Evolutionary conservation across 2,329 filamentous ascomycete species (phyloP).

Genomic region (Cytospora piceicola): DNA sequence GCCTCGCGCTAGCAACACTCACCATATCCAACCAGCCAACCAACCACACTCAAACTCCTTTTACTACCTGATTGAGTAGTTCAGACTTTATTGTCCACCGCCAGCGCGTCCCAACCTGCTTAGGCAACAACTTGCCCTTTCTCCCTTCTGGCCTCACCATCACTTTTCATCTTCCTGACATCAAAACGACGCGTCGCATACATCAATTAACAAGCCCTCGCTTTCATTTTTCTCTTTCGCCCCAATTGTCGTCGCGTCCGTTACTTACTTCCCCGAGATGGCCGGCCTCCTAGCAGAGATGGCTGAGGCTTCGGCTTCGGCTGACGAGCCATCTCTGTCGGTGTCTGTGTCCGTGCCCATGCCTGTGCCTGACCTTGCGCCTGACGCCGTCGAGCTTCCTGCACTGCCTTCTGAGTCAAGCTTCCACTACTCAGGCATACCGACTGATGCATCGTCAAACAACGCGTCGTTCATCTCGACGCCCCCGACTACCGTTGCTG

Average conservation of each 20-base stretch:
- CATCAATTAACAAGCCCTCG: conserved; percentile 6
- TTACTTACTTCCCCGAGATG: conserved; percentile 11
- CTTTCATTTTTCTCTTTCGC: conserved; percentile 2
- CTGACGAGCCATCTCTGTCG: conserved; percentile 13
- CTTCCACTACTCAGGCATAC: conserved; percentile 36
- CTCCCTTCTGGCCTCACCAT: conserved; percentile 12
- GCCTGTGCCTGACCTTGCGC: conserved; percentile 20
- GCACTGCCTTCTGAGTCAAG: conserved; percentile 35
- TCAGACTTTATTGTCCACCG: not conserved
- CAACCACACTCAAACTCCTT: not conserved
- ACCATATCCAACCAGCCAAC: too few species aligned
- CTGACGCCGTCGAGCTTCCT: conserved; percentile 24
- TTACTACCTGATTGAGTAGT: too few species aligned
- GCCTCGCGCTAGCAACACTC: not conserved
- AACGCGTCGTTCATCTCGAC: conserved; percentile 39
- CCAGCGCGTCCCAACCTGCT: not conserved
- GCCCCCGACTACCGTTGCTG: conserved; percentile 40
- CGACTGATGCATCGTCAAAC: conserved; percentile 39
- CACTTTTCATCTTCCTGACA: not conserved
- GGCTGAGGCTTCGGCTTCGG: conserved; percentile 17
- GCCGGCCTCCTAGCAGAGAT: conserved; percentile 22
- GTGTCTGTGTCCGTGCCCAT: conserved; percentile 8
- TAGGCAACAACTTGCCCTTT: conserved; percentile 3
- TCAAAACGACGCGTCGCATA: conserved; percentile 26
- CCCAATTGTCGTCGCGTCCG: conserved; percentile 18